Base-by-base conservation (phyloP, 169 alveolate species). In the Plasmodium berghei region DNA sequence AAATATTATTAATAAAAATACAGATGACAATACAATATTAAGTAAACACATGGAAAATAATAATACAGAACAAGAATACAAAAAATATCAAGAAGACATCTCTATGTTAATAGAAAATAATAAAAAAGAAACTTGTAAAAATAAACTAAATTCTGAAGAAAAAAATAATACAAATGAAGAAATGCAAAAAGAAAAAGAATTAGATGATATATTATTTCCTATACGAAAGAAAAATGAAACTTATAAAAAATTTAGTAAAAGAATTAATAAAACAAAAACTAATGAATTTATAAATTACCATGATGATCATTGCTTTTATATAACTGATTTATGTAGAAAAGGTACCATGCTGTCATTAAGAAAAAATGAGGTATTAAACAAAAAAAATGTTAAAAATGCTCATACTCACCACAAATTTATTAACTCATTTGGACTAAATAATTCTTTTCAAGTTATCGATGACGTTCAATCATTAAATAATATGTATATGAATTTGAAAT, bases 271-370 rank as follows among this genome's bases (percentile, higher is more conserved):
- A 64, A 77, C 24, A 77, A 77, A 58, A 77, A 64, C 58, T 9
- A 64, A 66, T 58, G 71, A 64, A 8, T 66, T 63, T 64, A 24
- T 77, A 40, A 67, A 77, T 56, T 48, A 55, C 28, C 80, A 67
- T 48, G 89, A 77, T 69, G 89, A 77, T 1, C 54, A 77, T 16
- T 77, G 89, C 20, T 77, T 77, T 77, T 77, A 77, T 58, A 77
- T 77, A 34, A 77, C 89, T n/a, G 89, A 77, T 77, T 42, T 77
- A 45, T 77, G 89, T 56, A 77, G 58, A 64, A 77, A 77, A 58
- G 89, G 89, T 16, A 77, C 89, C 5, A 77, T 77, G 89, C 58
- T 77, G 5, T 64, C 89, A 20, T 69, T 77, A 46, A 77, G 66
- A 26, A 77, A 45, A 69, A 77, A 77, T 42, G 72, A 77, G 22